Percentiles rank a stretch among this genome's conserved stretches.
Evolutionary conservation across 2,329 filamentous ascomycete genomes (phyloP).

Genomic region (Magnaporthiopsis poae): DNA sequence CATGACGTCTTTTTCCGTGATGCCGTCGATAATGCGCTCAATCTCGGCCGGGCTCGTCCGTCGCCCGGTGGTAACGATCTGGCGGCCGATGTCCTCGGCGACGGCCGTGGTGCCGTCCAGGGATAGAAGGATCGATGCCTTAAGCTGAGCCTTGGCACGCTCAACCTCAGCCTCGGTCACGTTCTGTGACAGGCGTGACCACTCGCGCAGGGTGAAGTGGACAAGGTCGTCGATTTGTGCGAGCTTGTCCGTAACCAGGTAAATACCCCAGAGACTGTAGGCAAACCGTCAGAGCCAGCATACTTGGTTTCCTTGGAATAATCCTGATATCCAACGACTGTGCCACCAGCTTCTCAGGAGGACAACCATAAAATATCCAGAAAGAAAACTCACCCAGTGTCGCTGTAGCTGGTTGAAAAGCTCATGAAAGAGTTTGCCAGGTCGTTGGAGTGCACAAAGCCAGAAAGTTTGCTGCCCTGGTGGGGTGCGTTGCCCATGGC

Average conservation of each 20-base stretch:
- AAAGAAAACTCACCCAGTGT: slow-evolving; percentile 66
- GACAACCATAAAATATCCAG: slow-evolving; percentile 1
- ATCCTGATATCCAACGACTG: background rate
- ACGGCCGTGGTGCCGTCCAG: slow-evolving; percentile 95
- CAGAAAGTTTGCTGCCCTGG: slow-evolving; percentile 95
- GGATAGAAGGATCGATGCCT: slow-evolving; percentile 92
- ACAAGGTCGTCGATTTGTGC: slow-evolving; percentile 86
- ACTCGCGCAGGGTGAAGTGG: slow-evolving; percentile 97
- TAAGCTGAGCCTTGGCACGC: slow-evolving; percentile 97
- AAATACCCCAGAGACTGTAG: slow-evolving; percentile 95
- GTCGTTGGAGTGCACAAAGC: slow-evolving; percentile 85
- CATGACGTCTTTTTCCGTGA: slow-evolving; percentile 95
- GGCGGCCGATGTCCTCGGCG: slow-evolving; percentile 95
- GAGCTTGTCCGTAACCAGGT: slow-evolving; percentile 85
- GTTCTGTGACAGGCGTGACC: slow-evolving; percentile 84
- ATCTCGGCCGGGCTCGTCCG: slow-evolving; percentile 87
- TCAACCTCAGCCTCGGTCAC: slow-evolving; percentile 87
- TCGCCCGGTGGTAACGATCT: slow-evolving; percentile 94
- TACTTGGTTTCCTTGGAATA: background rate
- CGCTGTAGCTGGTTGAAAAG: slow-evolving; percentile 98
- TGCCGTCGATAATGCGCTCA: slow-evolving; percentile 77
- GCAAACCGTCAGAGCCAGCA: slow-evolving; percentile 8
- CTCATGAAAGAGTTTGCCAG: slow-evolving; percentile 99
- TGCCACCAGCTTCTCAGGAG: background rate
- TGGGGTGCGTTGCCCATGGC: slow-evolving; percentile 95